These are phyloP conservation scores for Carex sylvatica DNA, from an alignment of 202 grass and related monocot species.

Conservation along the genomic window DNA sequence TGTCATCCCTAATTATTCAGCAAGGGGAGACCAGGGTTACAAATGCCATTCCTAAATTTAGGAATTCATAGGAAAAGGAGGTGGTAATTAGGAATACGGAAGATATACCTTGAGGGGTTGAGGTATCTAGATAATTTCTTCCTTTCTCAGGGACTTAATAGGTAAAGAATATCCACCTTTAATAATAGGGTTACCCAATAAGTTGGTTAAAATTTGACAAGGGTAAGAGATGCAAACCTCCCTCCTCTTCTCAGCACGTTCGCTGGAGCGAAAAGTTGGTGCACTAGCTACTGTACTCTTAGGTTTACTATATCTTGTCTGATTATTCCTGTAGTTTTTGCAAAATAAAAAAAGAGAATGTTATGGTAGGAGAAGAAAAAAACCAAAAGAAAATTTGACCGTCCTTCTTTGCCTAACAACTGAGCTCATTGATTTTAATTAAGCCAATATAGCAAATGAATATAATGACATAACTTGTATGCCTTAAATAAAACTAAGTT, in stretches of 20 bases:
- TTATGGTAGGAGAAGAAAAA: background rate
- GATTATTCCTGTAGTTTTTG: constrained; percentile 64
- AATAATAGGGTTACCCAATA: background rate
- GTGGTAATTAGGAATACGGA: background rate
- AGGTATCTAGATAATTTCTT: background rate
- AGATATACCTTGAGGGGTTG: background rate
- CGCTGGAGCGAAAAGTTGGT: constrained; percentile 63
- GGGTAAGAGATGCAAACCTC: constrained; percentile 48
- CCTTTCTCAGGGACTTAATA: background rate
- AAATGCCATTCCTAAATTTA: background rate
- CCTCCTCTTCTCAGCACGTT: constrained; percentile 81
- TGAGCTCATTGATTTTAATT: background rate
- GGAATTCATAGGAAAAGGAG: background rate
- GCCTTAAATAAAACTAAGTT: background rate
- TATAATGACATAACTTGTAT: background rate
- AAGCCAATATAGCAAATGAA: background rate
- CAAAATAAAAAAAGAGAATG: constrained; percentile 32
- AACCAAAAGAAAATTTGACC: background rate
- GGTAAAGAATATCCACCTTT: background rate
- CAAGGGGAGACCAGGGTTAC: background rate
- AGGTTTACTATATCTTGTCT: constrained; percentile 49
- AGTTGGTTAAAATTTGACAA: background rate
- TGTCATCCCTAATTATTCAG: background rate
- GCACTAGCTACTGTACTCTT: constrained; percentile 60
- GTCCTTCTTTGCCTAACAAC: background rate